Evolutionary conservation across 2,329 filamentous ascomycete genomes (phyloP).

Genomic region (Myriosclerotinia curreyana): DNA sequence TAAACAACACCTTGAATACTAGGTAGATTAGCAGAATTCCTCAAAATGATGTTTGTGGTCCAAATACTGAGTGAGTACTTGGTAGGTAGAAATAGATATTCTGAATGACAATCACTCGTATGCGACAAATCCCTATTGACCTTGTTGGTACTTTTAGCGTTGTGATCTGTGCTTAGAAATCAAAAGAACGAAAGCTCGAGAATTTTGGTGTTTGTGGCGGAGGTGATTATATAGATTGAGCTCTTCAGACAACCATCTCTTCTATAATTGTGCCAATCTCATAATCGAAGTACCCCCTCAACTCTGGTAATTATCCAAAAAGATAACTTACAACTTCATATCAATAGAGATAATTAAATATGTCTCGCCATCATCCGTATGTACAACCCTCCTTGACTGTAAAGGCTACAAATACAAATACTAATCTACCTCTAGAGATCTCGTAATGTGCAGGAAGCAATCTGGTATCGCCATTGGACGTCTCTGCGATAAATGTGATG

Average conservation of each 20-base stretch:
- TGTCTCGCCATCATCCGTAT: slow-evolving; percentile 62
- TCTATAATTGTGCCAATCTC: neutral
- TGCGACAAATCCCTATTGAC: slow-evolving; percentile 12
- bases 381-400: slow-evolving; percentile 37
- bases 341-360: slow-evolving; percentile 23
- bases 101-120: neutral
- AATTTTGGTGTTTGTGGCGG: slow-evolving; percentile 26
- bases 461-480: slow-evolving; percentile 96
- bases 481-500: slow-evolving; percentile 99
- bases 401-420: slow-evolving; percentile 20
- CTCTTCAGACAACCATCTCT: neutral
- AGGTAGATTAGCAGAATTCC: slow-evolving; percentile 7
- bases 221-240: too few relatives aligned
- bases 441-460: slow-evolving; percentile 99
- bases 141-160: slow-evolving; percentile 16
- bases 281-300: neutral
- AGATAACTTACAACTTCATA: slow-evolving; percentile 5
- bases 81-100: neutral
- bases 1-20: slow-evolving; percentile 6
- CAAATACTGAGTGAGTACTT: neutral
- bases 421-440: slow-evolving; percentile 58
- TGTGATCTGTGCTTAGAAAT: slow-evolving; percentile 30
- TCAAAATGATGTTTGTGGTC: neutral
- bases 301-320: neutral
- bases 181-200: slow-evolving; percentile 21